Evolutionary conservation across 2,329 filamentous ascomycete genomes (phyloP).

Genomic region (Talaromyces sp.): DNA sequence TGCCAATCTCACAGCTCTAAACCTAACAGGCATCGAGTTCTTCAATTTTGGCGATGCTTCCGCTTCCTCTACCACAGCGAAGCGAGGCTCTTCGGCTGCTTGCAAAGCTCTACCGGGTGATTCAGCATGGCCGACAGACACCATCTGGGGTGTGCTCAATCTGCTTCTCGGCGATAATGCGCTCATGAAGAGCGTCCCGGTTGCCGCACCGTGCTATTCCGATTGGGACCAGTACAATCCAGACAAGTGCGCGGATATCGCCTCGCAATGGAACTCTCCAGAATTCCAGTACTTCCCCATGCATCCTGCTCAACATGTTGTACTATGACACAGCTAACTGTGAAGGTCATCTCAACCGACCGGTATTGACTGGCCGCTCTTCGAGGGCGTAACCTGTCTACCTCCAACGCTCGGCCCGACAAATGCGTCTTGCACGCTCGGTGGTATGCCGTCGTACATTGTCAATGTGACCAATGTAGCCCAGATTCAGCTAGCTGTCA

Average conservation of each 20-base stretch:
- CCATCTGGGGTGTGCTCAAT: constrained; percentile 32
- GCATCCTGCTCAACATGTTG: neutral
- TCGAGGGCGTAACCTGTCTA: constrained; percentile 8
- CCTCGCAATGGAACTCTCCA: constrained; percentile 26
- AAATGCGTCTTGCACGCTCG: constrained; percentile 8
- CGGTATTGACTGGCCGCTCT: constrained; percentile 10
- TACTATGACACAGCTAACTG: neutral
- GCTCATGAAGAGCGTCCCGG: constrained; percentile 32
- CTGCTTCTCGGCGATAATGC: constrained; percentile 32
- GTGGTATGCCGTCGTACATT: constrained; percentile 33
- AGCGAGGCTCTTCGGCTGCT: constrained; percentile 41
- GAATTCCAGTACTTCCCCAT: constrained; percentile 5
- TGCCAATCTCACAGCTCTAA: constrained; percentile 29
- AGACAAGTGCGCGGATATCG: constrained; percentile 30
- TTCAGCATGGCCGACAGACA: constrained; percentile 20
- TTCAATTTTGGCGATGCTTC: constrained; percentile 32
- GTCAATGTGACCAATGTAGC: constrained; percentile 30
- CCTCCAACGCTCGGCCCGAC: constrained; percentile 1
- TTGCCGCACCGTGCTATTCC: constrained; percentile 35
- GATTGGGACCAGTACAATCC: constrained; percentile 32
- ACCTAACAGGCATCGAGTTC: constrained; percentile 30
- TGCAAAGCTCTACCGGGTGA: constrained; percentile 27
- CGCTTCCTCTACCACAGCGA: constrained; percentile 15
- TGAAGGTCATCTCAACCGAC: constrained; percentile 8
- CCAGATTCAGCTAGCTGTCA: constrained; percentile 16